These are phyloP conservation scores for Botrytis pseudocinerea DNA, from an alignment of 2,329 filamentous ascomycete species.

Conservation along the genomic window DNA sequence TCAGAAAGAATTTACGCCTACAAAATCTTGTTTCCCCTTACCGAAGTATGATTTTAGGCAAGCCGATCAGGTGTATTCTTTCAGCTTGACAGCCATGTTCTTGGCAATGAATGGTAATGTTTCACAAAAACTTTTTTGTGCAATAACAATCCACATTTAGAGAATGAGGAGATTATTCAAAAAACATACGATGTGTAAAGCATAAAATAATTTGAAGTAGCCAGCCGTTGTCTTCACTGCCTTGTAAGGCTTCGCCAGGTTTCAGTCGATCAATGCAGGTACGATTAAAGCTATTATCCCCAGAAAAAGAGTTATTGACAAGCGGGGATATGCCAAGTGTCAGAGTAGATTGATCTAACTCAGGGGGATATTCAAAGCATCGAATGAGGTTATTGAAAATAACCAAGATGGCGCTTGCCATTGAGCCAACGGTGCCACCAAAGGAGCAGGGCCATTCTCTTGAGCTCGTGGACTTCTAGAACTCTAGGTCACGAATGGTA, in stretches of 20 bases:
- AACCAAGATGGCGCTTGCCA: conserved; percentile 12
- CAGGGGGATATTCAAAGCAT: conserved; percentile 1
- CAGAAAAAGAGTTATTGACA: background rate
- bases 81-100: conserved; percentile 22
- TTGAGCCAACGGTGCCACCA: background rate
- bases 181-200: background rate
- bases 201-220: background rate
- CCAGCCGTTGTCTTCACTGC: background rate
- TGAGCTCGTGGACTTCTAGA: background rate
- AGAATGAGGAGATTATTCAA: conserved; percentile 16
- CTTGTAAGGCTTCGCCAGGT: background rate
- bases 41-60: background rate
- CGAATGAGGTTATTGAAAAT: background rate
- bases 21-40: background rate
- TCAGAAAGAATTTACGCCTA: conserved; percentile 11
- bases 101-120: conserved; percentile 17
- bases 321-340: conserved; percentile 3
- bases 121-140: conserved; percentile 8
- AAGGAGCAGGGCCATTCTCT: background rate
- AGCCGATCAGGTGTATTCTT: conserved; percentile 10
- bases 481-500: background rate
- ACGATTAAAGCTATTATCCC: background rate
- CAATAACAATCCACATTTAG: background rate
- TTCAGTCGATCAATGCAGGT: conserved; percentile 14
- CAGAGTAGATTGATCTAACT: background rate